A percentile compares a stretch with the other conserved stretches of the same genome.
phyloP scores from a whole-genome alignment of 2,329 filamentous ascomycete species.

The Pseudogymnoascus pannorum region DNA sequence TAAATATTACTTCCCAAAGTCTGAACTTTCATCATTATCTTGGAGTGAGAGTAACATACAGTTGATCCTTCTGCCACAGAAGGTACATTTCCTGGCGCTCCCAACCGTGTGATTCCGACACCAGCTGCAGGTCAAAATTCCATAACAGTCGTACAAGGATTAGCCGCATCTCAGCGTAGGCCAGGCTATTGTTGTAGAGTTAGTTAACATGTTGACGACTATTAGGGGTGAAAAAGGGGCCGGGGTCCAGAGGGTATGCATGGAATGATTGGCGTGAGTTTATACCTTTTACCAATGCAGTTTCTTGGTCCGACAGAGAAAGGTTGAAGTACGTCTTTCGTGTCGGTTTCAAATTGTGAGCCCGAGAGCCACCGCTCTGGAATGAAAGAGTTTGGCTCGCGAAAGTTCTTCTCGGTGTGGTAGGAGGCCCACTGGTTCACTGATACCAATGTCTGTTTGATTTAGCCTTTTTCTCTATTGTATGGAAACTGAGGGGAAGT shows the following conservation, averaged over 20 bases:
- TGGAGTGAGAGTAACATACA: not conserved
- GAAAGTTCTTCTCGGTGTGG: not conserved
- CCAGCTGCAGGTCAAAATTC: constrained; percentile 20
- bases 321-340: constrained; percentile 18
- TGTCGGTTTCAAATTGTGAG: constrained; percentile 20
- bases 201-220: not conserved
- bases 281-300: constrained; percentile 15
- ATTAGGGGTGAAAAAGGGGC: not conserved
- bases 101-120: not conserved
- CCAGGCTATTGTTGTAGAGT: constrained; percentile 11
- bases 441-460: constrained; percentile 12
- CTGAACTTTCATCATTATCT: not conserved
- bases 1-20: not conserved
- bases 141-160: constrained; percentile 20
- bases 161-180: constrained; percentile 16
- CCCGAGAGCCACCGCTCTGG: constrained; percentile 34
- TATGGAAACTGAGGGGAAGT: not conserved
- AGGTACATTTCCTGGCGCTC: not conserved
- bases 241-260: not conserved
- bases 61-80: constrained; percentile 11
- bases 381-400: constrained; percentile 23
- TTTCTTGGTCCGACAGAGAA: constrained; percentile 17
- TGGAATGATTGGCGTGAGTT: not conserved
- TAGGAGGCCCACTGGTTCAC: not conserved
- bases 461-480: constrained; percentile 8